Evolutionary conservation across 768 basidiomycete genomes (phyloP).

Genomic region (Suillus lakei): DNA sequence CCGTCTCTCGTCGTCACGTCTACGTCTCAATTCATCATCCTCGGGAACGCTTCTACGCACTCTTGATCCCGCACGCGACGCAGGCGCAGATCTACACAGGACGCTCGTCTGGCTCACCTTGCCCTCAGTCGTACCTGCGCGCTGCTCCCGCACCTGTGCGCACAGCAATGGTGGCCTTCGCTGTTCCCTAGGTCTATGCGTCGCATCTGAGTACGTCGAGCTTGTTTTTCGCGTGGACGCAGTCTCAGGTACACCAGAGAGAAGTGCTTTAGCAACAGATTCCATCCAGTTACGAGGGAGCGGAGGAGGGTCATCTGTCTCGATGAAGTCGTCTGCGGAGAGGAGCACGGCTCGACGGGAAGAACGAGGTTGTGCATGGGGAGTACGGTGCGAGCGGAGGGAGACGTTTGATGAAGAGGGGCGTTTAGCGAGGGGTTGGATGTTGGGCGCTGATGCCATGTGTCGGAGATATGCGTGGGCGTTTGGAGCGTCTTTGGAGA

Average conservation of each 20-base stretch:
- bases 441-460: constrained; percentile 66
- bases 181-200: constrained; percentile 27
- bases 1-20: constrained; percentile 26
- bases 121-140: constrained; percentile 31
- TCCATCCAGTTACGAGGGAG: constrained; percentile 75
- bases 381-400: constrained; percentile 41
- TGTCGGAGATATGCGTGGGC: constrained; percentile 76
- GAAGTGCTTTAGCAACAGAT: constrained; percentile 66
- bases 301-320: constrained; percentile 45
- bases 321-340: constrained; percentile 36
- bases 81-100: constrained; percentile 72
- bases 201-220: constrained; percentile 28
- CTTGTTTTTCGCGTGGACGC: constrained; percentile 30
- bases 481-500: constrained; percentile 40
- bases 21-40: constrained; percentile 18
- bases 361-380: constrained; percentile 28
- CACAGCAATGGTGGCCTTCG: constrained; percentile 37
- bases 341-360: constrained; percentile 32
- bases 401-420: constrained; percentile 36
- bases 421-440: constrained; percentile 40
- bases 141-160: constrained; percentile 37
- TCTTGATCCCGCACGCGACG: constrained; percentile 60
- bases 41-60: constrained; percentile 33
- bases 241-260: constrained; percentile 45
- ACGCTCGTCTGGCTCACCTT: constrained; percentile 59